Evolutionary conservation across 2,329 filamentous ascomycete species (phyloP), one percentile per base, ranked within the genome.

Genomic region (Leptodontidium sp.): DNA sequence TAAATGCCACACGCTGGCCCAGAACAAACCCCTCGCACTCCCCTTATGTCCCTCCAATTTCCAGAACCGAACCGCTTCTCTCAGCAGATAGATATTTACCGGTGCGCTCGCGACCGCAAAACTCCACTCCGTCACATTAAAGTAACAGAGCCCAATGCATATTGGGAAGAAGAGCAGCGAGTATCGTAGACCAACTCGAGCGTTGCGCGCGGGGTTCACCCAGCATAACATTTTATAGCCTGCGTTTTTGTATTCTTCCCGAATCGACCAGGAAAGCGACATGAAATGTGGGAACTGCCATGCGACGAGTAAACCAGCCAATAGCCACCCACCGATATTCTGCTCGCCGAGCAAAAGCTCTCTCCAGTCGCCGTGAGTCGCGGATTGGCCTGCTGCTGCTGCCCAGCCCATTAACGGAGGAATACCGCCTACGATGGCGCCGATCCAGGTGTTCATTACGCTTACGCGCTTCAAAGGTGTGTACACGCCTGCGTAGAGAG

Each of bases 271-370:
- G 58, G 92, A 94, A 26, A 99, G 85, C 0, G 94, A 91, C 86
- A 98, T 98, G 83, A 99, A 99, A 81, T 99, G 96, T 2, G 96
- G 94, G 78, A 99, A 98, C 78, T 99, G 95, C 96, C 96, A 99
- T 14, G 94, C 91, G 74, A 97, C 97, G 5, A 99, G 84, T 7
- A 98, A 82, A 0, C 86, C 89, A 0, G 93, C 95, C 15, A 98
- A 84, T 0, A 98, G 82, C 96, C 96, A 99, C 4, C 95, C 96
- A 5, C 96, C 96, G 12, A 89, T 82, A 32, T 84, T 86, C 79
- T 88, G 76, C 79, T 90, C 78, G 76, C 92, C 90, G 67, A 97
- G 87, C 0, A 97, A 83, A 49, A 97, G 86, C 77, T 96, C 93
- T 61, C 87, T 85, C 90, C 92, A 96, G 12, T 88, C 90, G 38